A percentile compares a stretch with the other conserved stretches of the same genome.
These are phyloP conservation scores for Schwanniomyces vanrijiae DNA, from an alignment of 805 yeast species.

Conservation along the genomic window DNA sequence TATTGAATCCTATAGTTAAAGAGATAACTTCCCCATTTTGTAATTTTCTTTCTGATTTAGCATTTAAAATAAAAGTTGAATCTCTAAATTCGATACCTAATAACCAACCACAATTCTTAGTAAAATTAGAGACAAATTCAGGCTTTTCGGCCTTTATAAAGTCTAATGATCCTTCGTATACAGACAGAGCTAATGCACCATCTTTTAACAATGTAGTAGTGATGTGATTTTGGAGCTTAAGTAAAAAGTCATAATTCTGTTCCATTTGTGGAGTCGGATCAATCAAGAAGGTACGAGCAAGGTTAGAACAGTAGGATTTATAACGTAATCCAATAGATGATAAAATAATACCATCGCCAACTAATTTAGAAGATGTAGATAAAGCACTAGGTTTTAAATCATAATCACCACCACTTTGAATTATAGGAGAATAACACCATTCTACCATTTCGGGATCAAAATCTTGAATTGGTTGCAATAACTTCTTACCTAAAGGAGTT, in stretches of 20 bases:
- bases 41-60: constrained; percentile 67
- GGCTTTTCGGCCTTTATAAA: constrained; percentile 60
- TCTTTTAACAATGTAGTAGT: constrained; percentile 54
- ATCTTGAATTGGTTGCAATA: constrained; percentile 51
- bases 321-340: constrained; percentile 85
- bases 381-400: constrained; percentile 84
- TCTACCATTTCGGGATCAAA: constrained; percentile 78
- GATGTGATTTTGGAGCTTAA: constrained; percentile 69
- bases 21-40: constrained; percentile 74
- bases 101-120: constrained; percentile 83
- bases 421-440: constrained; percentile 92
- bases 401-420: constrained; percentile 84
- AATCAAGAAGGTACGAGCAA: constrained; percentile 84
- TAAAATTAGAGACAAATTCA: constrained; percentile 60
- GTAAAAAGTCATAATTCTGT: constrained; percentile 71
- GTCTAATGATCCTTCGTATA: constrained; percentile 63
- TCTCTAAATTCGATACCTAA: constrained; percentile 91
- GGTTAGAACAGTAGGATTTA: constrained; percentile 83
- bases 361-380: constrained; percentile 61
- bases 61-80: constrained; percentile 67
- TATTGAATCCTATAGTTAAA: constrained; percentile 74
- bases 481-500: constrained; percentile 50
- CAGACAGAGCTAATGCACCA: constrained; percentile 65
- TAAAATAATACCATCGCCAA: constrained; percentile 73
- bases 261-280: constrained; percentile 84